Evolutionary conservation across 345 rosid species (phyloP), one percentile per base, ranked within the genome.

Genomic region (Linum tenue): DNA sequence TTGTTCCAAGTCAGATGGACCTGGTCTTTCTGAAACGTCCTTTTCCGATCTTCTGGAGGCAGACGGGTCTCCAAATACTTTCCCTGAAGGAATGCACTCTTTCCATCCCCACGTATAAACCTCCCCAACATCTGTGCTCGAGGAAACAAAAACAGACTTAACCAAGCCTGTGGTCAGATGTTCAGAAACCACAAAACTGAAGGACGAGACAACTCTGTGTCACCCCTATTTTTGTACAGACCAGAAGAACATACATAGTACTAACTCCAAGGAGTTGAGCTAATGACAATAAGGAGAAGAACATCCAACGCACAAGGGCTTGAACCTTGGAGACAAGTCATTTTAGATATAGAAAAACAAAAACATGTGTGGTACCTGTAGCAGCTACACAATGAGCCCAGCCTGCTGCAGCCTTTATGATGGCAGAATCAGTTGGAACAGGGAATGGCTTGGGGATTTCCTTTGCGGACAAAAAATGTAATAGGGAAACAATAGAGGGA

Each of bases 81-180:
- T 89, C 64, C 97, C 99, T 7, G 99, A 80, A 39, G 99, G 97
- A 69, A 95, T 79, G 72, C 99, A 95, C 75, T 95, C 99, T 70
- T 79, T 89, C 99, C 99, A 95, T 59, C 99, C 99, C 99, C 99
- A 95, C 38, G 99, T 91, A 69, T 82, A 91, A 63, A 95, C 91
- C 66, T 87, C 90, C 40, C 84, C 96, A 16, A 37, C 71, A 53
- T 80, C 99, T 95, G 77, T 59, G 44, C 71, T 72, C 56, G 74
- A 12, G 61, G 75, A 74, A 39, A 3, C n/a, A 60, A 67, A 15
- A 35, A 2, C 3, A 31, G 4, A 11, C 9, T 56, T 16, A 16
- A 35, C 59, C 6, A 9, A 16, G 11, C 10, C 37, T 16, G 6
- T 6, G 38, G 38, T 12, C 16, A 37, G 36, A 17, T 5, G 37